A percentile compares a stretch with the other conserved stretches of the same genome.
Conservation (phyloP, 257 asterid genomes). For the Nicotiana paniculata region DNA sequence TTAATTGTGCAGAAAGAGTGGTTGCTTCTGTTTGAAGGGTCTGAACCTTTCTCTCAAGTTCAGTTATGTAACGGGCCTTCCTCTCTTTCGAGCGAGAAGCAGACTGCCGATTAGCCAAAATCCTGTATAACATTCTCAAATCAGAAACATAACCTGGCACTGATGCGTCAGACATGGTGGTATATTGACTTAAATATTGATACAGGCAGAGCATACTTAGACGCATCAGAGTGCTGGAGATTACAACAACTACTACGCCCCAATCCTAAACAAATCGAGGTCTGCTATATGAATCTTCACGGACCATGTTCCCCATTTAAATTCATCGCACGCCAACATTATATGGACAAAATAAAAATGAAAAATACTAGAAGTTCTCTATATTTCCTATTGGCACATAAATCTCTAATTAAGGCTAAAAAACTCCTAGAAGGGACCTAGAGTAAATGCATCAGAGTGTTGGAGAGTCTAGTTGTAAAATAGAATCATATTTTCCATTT, state of each 20-base stretch:
- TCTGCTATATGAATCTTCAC: no score
- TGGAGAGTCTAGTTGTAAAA: not conserved
- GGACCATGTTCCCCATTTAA: no score
- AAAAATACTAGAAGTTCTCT: no score
- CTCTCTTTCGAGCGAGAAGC: slow-evolving; percentile 96
- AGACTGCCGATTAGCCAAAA: slow-evolving; percentile 90
- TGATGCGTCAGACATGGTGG: not conserved
- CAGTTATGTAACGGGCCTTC: slow-evolving; percentile 77
- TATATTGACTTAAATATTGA: not conserved
- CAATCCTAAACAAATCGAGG: no score
- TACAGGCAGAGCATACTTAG: not conserved
- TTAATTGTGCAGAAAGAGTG: slow-evolving; percentile 81
- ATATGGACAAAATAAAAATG: no score
- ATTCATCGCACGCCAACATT: no score
- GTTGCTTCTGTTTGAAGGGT: slow-evolving; percentile 95
- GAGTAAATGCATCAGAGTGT: not conserved
- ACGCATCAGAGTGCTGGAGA: not conserved
- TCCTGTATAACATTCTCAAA: slow-evolving; percentile 38
- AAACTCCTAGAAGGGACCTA: no score
- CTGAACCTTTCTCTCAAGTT: slow-evolving; percentile 94
- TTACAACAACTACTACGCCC: no score
- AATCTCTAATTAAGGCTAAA: no score
- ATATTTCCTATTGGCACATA: no score
- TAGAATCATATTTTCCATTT: not conserved
- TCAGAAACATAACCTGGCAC: not conserved